phyloP scores from a whole-genome alignment of 2,329 filamentous ascomycete species.

The Clonostachys byssicola region DNA sequence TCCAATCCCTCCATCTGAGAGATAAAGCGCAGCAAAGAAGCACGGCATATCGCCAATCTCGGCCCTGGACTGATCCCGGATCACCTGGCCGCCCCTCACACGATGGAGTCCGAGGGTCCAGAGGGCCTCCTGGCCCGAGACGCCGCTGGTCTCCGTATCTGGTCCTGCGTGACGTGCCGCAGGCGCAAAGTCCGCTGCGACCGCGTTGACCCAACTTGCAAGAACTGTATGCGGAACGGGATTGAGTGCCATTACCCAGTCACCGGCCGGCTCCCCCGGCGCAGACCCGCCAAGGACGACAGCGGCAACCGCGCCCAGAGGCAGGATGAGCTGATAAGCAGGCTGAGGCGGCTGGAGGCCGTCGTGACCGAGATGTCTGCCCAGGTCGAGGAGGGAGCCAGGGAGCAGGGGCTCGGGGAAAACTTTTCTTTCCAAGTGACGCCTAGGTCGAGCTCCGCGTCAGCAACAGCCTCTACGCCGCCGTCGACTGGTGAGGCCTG shows the following conservation, averaged over 20 bases:
- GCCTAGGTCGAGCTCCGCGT: background rate
- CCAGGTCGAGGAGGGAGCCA: constrained; percentile 17
- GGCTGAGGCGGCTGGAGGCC: constrained; percentile 18
- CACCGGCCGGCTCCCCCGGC: constrained; percentile 19
- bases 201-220: constrained; percentile 16
- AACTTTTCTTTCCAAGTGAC: background rate
- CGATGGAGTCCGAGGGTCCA: too few species aligned
- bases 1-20: too few species aligned
- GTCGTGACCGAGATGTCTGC: constrained; percentile 21
- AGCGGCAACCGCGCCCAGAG: constrained; percentile 13
- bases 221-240: constrained; percentile 13
- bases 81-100: too few species aligned
- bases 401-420: background rate
- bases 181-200: constrained; percentile 23
- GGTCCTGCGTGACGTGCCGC: constrained; percentile 23
- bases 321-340: constrained; percentile 19
- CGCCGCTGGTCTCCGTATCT: constrained; percentile 14
- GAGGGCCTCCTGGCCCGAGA: background rate
- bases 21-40: too few species aligned
- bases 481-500: background rate
- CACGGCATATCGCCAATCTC: too few species aligned
- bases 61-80: too few species aligned
- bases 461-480: background rate
- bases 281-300: background rate
- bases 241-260: constrained; percentile 24